Conservation (phyloP, 352 stramenopile genomes). For the Globisporangium iwayamae region DNA sequence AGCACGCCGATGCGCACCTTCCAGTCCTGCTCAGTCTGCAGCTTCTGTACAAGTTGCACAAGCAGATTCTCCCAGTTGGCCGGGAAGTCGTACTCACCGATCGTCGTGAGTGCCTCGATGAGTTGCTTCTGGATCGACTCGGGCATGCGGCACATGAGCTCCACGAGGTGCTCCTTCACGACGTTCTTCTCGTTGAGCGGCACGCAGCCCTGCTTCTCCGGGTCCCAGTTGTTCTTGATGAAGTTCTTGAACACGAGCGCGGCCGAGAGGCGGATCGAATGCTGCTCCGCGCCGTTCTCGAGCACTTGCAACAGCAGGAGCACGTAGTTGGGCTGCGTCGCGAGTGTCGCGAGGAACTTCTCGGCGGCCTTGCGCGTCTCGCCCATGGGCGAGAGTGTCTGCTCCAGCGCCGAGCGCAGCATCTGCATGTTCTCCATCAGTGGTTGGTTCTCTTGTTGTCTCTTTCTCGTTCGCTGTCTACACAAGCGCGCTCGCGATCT, state of each 20-base stretch:
- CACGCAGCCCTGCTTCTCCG: conserved; percentile 78
- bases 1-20: conserved; percentile 95
- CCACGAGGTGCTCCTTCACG: conserved; percentile 98
- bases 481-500: background rate
- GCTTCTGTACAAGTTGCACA: conserved; percentile 91
- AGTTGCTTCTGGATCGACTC: conserved; percentile 93
- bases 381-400: conserved; percentile 72
- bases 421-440: conserved; percentile 59
- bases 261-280: conserved; percentile 66
- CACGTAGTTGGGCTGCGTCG: conserved; percentile 65
- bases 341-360: conserved; percentile 56
- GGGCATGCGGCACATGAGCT: conserved; percentile 97
- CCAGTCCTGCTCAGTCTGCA: conserved; percentile 87
- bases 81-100: conserved; percentile 97
- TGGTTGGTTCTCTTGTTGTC: conserved; percentile 12
- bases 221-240: conserved; percentile 97
- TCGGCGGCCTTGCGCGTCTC: conserved; percentile 71
- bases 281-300: conserved; percentile 51
- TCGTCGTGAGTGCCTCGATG: conserved; percentile 95
- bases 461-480: background rate
- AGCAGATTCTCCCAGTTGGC: conserved; percentile 95
- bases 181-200: conserved; percentile 82
- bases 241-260: conserved; percentile 97
- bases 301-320: conserved; percentile 72
- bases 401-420: conserved; percentile 70